A percentile compares a stretch with the other conserved stretches of the same genome.
phyloP scores from a whole-genome alignment of 768 basidiomycete genomes.

The Macrolepiota fuliginosa region DNA sequence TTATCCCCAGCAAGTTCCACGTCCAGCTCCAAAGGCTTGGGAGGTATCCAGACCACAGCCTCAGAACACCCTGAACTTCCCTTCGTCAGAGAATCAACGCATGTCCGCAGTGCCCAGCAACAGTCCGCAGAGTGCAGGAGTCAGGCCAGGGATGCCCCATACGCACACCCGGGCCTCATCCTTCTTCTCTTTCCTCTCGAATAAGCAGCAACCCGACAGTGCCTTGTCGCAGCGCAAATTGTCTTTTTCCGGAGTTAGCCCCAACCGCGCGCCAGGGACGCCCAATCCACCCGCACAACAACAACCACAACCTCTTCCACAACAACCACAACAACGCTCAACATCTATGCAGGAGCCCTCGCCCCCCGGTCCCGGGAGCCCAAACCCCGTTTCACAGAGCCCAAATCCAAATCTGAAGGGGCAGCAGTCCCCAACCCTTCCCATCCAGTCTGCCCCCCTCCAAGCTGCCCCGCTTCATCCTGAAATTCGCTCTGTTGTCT shows the following conservation, averaged over 20 bases:
- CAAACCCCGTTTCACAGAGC: conserved; percentile 8
- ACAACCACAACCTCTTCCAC: conserved; percentile 18
- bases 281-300: conserved; percentile 1
- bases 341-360: conserved; percentile 7
- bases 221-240: background rate
- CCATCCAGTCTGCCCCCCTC: conserved; percentile 18
- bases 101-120: conserved; percentile 15
- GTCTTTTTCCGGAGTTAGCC: conserved; percentile 6
- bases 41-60: background rate
- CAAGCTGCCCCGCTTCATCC: conserved; percentile 58
- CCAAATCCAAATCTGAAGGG: background rate
- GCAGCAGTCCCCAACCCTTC: background rate
- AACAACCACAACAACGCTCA: conserved; percentile 15
- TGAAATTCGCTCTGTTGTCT: conserved; percentile 79
- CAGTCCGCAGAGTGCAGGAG: conserved; percentile 12
- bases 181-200: conserved; percentile 58
- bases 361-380: conserved; percentile 11
- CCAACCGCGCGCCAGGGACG: conserved; percentile 16
- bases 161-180: conserved; percentile 57
- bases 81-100: conserved; percentile 17
- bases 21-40: background rate
- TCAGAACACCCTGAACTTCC: conserved; percentile 18
- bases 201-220: conserved; percentile 24
- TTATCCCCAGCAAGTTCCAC: conserved; percentile 9
- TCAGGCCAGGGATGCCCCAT: conserved; percentile 20